These are phyloP conservation scores for Krasilnikovozyma curviuscula DNA, from an alignment of 768 basidiomycete genomes.

Conservation along the genomic window DNA sequence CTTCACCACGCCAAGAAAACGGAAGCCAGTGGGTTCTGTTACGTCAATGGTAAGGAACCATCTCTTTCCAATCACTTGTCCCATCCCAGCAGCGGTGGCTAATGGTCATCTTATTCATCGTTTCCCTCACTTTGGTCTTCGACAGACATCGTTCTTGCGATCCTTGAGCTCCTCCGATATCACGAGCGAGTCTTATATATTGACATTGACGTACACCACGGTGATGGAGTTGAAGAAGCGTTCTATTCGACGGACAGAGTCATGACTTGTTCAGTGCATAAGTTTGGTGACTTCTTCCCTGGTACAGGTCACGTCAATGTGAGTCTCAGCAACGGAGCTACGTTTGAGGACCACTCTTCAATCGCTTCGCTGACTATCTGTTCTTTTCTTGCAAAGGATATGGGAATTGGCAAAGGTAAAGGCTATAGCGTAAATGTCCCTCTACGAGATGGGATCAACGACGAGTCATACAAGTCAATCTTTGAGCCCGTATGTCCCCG, in stretches of 20 bases:
- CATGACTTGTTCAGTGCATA: slow-evolving; percentile 93
- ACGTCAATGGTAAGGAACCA: too few relatives aligned
- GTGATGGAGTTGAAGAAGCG: slow-evolving; percentile 95
- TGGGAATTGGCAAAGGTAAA: slow-evolving; percentile 60
- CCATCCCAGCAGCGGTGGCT: too few relatives aligned
- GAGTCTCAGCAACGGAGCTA: too few relatives aligned
- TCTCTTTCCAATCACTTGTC: too few relatives aligned
- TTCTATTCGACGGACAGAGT: slow-evolving; percentile 95
- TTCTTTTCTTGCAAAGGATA: too few relatives aligned
- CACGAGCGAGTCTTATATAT: slow-evolving; percentile 76
- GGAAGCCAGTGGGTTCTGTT: slow-evolving; percentile 96
- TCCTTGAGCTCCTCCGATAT: slow-evolving; percentile 58
- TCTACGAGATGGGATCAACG: slow-evolving; percentile 79
- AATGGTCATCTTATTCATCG: too few relatives aligned
- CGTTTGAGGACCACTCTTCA: too few relatives aligned
- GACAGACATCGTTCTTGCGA: slow-evolving; percentile 77
- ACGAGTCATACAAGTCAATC: slow-evolving; percentile 67
- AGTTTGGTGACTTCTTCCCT: slow-evolving; percentile 88
- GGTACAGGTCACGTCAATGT: slow-evolving; percentile 64
- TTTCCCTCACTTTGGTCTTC: too few relatives aligned
- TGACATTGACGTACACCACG: slow-evolving; percentile 96
- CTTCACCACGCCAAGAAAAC: slow-evolving; percentile 98
- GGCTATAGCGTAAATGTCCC: slow-evolving; percentile 87
- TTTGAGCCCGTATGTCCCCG: slow-evolving; percentile 93
- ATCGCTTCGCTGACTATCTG: too few relatives aligned